Evolutionary conservation across 148 eudicot genomes (phyloP).

Genomic region (Vaccinium myrtillus): DNA sequence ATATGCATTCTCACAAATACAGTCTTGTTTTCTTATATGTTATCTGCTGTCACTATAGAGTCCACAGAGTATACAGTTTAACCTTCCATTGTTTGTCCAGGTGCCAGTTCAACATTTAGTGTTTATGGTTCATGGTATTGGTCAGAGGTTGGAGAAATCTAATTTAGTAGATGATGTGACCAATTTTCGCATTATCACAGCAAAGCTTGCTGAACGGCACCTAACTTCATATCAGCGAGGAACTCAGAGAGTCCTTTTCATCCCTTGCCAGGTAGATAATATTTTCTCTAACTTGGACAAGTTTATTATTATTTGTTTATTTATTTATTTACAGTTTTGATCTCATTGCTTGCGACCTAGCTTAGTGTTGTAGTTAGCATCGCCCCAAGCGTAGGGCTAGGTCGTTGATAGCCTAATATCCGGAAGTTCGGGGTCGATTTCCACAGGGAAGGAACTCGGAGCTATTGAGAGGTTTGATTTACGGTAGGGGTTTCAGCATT

Average conservation of each 20-base stretch:
- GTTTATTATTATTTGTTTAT: not conserved
- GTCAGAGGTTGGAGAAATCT: conserved; percentile 95
- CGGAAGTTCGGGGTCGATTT: too few relatives aligned
- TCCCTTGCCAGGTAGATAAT: conserved; percentile 82
- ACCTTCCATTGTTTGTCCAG: conserved; percentile 30
- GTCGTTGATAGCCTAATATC: too few relatives aligned
- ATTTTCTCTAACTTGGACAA: not conserved
- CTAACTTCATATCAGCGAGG: conserved; percentile 77
- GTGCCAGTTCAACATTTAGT: conserved; percentile 96
- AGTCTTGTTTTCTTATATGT: not conserved
- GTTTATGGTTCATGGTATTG: conserved; percentile 99
- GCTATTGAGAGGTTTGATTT: too few relatives aligned
- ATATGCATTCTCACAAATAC: not conserved
- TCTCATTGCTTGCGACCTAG: not conserved
- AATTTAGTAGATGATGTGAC: conserved; percentile 92
- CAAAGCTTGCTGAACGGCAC: conserved; percentile 81
- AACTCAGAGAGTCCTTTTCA: conserved; percentile 82
- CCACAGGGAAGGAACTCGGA: too few relatives aligned
- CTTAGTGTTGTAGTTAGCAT: too few relatives aligned
- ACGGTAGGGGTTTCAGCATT: too few relatives aligned
- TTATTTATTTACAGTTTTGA: not conserved
- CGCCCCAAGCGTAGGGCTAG: too few relatives aligned
- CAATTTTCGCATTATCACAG: conserved; percentile 71
- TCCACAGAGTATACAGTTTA: not conserved
- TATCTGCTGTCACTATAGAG: not conserved